Base-by-base conservation (phyloP, 805 yeast genomes). In the Kazachstania viticola region DNA sequence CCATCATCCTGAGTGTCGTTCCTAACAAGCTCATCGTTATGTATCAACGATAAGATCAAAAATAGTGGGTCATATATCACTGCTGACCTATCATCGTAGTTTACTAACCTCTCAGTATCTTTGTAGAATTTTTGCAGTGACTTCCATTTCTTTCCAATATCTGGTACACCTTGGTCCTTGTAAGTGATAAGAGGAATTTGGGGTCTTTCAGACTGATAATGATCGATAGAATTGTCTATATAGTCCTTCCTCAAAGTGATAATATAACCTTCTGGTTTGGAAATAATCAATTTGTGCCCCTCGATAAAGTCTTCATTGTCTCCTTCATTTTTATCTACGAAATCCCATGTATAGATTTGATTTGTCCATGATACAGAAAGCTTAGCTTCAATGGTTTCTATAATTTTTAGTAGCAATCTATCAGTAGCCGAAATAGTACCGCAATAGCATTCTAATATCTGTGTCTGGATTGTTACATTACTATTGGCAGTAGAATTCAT, bases 51-150 rank as follows among this genome's bases (percentile, higher is more conserved):
- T 33, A 79, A 59, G 38, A 82, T 51, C 23, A 85, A 44, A 45
- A 85, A 82, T 46, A 78, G 75, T n/a, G 75, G 67, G 48, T 83
- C 88, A 51, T 85, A 81, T 5, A 58, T 40, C 0, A 61, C 49
- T 13, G 41, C 39, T 2, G 41, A 21, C n/a, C 27, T 21, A 8
- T 31, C 33, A 12, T 32, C 29, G n/a, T n/a, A n/a, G 17, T 23
- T 12, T 7, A 28, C 11, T 9, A 25, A 3, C 17, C 25, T 25
- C 15, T 34, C 29, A 16, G 48, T 49, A 11, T 41, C 35, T 0
- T 48, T 26, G 35, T 56, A 56, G 33, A 61, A 59, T 2, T 41
- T 27, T n/a, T 48, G 42, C 37, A 61, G 49, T 13, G 37, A 36
- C 14, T 31, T 25, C 60, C 64, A 58, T 21, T 19, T 19, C 22